phyloP scores from a whole-genome alignment of 331 rosid genomes.

The Telfairia occidentalis region DNA sequence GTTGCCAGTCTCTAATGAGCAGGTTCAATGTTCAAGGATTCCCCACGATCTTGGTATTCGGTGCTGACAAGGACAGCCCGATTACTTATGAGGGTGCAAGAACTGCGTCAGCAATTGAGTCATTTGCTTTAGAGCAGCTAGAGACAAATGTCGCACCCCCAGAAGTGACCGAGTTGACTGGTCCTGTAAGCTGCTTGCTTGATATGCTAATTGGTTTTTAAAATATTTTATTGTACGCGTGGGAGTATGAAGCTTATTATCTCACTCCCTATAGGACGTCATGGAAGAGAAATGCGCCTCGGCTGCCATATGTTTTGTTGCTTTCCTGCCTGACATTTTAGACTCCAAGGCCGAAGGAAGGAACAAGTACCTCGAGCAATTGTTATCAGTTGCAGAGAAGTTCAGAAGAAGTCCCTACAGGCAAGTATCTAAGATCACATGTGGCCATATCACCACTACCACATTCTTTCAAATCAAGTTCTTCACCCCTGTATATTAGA shows the following conservation, averaged over 20 bases:
- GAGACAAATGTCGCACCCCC: conserved; percentile 85
- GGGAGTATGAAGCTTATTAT: conserved; percentile 5
- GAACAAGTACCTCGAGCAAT: conserved; percentile 63
- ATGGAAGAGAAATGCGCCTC: conserved; percentile 92
- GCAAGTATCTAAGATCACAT: conserved; percentile 24
- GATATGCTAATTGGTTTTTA: neutral
- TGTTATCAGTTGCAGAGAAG: conserved; percentile 80
- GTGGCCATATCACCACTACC: neutral
- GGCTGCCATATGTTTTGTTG: conserved; percentile 86
- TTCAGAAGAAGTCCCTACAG: conserved; percentile 88
- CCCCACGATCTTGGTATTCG: conserved; percentile 88
- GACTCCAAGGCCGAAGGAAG: conserved; percentile 98
- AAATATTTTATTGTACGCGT: neutral
- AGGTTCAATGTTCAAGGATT: conserved; percentile 94
- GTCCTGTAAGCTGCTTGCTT: conserved; percentile 44
- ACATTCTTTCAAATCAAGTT: neutral
- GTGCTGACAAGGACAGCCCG: conserved; percentile 91
- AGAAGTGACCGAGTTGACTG: conserved; percentile 77
- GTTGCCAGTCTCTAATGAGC: conserved; percentile 87
- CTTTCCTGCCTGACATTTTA: conserved; percentile 94
- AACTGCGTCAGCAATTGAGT: conserved; percentile 71
- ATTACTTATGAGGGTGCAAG: conserved; percentile 87
- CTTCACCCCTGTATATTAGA: neutral
- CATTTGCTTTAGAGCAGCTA: conserved; percentile 71
- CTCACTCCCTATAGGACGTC: conserved; percentile 42